Percentiles rank a stretch among this genome's conserved stretches.
Conservation (phyloP, 192 early-diverging fungal species). For the Allomyces javanicus region DNA sequence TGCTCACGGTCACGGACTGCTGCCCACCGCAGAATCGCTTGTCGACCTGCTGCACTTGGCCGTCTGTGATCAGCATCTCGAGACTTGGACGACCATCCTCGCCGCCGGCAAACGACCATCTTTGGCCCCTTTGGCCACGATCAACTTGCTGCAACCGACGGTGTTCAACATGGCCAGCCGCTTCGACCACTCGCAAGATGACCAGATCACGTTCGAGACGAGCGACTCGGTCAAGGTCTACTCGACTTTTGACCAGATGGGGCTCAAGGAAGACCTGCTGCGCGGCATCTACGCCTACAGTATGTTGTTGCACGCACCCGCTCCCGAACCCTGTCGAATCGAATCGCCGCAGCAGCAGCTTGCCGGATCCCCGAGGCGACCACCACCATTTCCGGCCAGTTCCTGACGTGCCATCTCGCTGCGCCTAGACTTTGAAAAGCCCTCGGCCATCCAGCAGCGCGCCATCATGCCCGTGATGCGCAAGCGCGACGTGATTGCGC, state of each 20-base stretch:
- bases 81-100: no score
- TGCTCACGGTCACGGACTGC: no score
- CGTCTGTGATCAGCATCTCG: no score
- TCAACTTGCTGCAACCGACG: no score
- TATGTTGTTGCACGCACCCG: conserved; percentile 11
- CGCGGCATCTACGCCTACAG: conserved; percentile 95
- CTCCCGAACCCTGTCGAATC: no score
- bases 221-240: conserved; percentile 68
- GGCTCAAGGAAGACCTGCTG: conserved; percentile 89
- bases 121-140: no score
- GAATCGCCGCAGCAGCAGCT: neutral
- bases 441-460: conserved; percentile 96
- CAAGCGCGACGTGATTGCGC: conserved; percentile 86
- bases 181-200: conserved; percentile 22
- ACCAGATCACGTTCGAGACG: conserved; percentile 55
- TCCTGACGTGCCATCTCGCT: neutral
- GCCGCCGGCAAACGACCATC: no score
- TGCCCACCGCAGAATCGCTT: no score
- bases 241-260: conserved; percentile 80
- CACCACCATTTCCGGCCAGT: no score
- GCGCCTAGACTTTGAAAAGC: conserved; percentile 72
- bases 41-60: no score
- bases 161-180: conserved; percentile 6
- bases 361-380: neutral
- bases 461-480: conserved; percentile 75